Evolutionary conservation across 2,329 filamentous ascomycete genomes (phyloP), one percentile per base, ranked within the genome.

Genomic region (Aureobasidium sp.): DNA sequence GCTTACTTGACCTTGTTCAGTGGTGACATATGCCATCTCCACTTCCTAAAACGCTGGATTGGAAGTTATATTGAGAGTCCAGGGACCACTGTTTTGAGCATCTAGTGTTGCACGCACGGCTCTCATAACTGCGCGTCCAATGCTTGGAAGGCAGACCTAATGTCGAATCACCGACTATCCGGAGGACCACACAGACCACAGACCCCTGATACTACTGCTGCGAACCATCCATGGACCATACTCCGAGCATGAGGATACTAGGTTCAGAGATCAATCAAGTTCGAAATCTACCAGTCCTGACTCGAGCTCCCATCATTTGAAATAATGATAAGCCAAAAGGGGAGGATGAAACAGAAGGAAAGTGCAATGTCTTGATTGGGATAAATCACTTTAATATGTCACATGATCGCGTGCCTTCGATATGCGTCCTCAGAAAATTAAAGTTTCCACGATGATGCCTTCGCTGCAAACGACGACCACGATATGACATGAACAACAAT

Each of bases 401-500:
- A 55, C 51, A 42, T 55, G 51, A 55, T 42, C 9, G 29, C 36
- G 51, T 42, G 51, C 25, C 20, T 42, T 20, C 36, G 6, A 3
- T 7, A 55, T 37, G 51, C 51, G 51, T 55, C 51, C 7, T 4
- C 29, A 7, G 9, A 9, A 9, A 42, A 15, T 9, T 31, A 37
- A 25, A 36, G 20, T 29, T 55, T 22, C 17, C 14, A 5, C 2
- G 6, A 57, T 27, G 11, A n/a, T 12, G 9, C 9, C n/a, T 8
- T n/a, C 8, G 2, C 8, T 3, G 22, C 27, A 31, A 27, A 48
- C 27, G 15, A 22, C 37, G 4, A 39, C 31, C 34, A 52, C 25
- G 37, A 57, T 9, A 45, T 57, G 39, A 57, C 29, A 58, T 58
- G 45, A 48, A 48, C 45, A 48, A 48, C 45, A 48, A 48, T 17